Conservation (phyloP, 2,329 filamentous ascomycete species). For the Lachnellula hyalina region DNA sequence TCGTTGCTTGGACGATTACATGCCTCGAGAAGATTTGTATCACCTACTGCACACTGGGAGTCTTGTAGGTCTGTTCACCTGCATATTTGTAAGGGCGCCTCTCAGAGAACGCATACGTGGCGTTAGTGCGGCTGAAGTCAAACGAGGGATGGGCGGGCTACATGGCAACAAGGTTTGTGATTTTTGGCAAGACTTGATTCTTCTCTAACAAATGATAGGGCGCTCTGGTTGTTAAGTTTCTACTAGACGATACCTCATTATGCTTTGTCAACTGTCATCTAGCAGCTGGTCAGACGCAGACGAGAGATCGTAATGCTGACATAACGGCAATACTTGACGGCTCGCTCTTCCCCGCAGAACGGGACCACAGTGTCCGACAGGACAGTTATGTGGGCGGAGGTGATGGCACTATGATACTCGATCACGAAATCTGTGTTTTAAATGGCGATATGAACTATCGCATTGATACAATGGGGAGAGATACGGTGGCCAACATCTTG, state of each 20-base stretch:
- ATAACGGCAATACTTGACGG: constrained; percentile 84
- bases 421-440: constrained; percentile 94
- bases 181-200: not conserved
- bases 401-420: constrained; percentile 88
- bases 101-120: constrained; percentile 72
- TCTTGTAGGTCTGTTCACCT: constrained; percentile 91
- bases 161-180: constrained; percentile 78
- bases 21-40: constrained; percentile 73
- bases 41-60: constrained; percentile 82
- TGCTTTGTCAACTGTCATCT: constrained; percentile 98
- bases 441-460: constrained; percentile 98
- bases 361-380: constrained; percentile 59
- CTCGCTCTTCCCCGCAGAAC: constrained; percentile 65
- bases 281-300: constrained; percentile 87
- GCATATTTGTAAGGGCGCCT: constrained; percentile 83
- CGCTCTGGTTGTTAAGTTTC: constrained; percentile 84
- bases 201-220: constrained; percentile 43
- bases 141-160: constrained; percentile 90
- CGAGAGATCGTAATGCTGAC: constrained; percentile 86
- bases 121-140: constrained; percentile 76
- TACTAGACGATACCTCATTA: constrained; percentile 86
- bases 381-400: constrained; percentile 88
- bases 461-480: constrained; percentile 93
- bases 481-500: constrained; percentile 83
- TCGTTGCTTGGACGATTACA: constrained; percentile 74